Evolutionary conservation across 139 green algal species (phyloP).

Genomic region (Closterium sp.): DNA sequence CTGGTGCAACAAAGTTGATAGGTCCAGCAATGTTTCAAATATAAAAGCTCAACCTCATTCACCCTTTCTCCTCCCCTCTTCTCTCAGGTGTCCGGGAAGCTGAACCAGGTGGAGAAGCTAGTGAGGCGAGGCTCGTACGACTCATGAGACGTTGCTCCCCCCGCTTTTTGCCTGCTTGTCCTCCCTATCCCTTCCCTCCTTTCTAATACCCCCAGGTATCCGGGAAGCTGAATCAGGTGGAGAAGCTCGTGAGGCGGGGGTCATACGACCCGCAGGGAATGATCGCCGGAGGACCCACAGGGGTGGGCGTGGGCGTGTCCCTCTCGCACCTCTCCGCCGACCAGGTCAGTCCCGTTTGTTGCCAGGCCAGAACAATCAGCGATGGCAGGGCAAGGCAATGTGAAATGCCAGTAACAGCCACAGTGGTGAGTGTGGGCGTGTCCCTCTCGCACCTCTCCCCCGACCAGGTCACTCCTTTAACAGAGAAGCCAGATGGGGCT

Average conservation of each 20-base stretch:
- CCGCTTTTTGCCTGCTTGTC: too few relatives aligned
- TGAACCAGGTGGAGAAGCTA: constrained; percentile 15
- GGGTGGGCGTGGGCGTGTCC: not conserved
- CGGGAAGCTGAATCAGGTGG: constrained; percentile 11
- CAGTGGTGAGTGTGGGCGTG: too few relatives aligned
- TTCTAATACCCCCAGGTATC: constrained; percentile 5
- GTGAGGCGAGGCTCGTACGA: constrained; percentile 31
- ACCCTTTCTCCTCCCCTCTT: too few relatives aligned
- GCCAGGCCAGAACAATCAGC: too few relatives aligned
- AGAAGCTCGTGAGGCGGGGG: constrained; percentile 11
- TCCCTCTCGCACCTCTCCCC: not conserved
- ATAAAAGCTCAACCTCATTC: too few relatives aligned
- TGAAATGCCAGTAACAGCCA: too few relatives aligned
- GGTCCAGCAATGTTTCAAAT: too few relatives aligned
- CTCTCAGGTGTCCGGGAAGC: constrained; percentile 12
- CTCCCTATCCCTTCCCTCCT: too few relatives aligned
- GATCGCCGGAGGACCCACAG: not conserved
- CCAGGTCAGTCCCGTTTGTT: not conserved
- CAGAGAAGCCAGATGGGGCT: not conserved
- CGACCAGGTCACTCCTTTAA: not conserved
- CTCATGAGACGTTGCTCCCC: too few relatives aligned
- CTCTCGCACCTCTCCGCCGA: not conserved
- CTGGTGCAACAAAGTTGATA: too few relatives aligned
- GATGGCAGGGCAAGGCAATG: too few relatives aligned
- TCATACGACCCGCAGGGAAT: constrained; percentile 41